phyloP scores from a whole-genome alignment of 805 yeast genomes.

The Clavispora asparagi region DNA sequence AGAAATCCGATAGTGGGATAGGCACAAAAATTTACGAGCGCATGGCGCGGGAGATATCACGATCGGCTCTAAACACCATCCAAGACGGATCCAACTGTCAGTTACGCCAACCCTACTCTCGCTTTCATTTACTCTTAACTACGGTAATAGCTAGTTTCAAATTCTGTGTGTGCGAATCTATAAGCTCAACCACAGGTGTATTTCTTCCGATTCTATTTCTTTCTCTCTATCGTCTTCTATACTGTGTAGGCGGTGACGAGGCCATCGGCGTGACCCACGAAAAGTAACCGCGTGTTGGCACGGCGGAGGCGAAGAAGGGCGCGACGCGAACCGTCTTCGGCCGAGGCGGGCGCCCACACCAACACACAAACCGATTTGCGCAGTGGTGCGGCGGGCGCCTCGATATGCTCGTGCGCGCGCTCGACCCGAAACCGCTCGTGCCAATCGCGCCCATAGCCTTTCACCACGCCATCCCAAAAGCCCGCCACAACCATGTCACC shows the following conservation, averaged over 20 bases:
- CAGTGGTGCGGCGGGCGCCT: background rate
- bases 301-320: background rate
- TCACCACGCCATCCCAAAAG: conserved; percentile 51
- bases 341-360: background rate
- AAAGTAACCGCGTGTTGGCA: conserved; percentile 23
- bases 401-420: background rate
- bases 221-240: background rate
- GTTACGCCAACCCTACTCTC: too few relatives aligned
- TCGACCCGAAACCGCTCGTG: background rate
- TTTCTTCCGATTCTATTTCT: too few relatives aligned
- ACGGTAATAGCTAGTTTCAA: too few relatives aligned
- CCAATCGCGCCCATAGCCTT: conserved; percentile 8
- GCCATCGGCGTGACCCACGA: conserved; percentile 55
- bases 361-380: background rate
- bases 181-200: too few relatives aligned
- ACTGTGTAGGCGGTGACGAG: conserved; percentile 30
- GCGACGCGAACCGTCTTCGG: background rate
- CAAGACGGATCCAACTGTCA: too few relatives aligned
- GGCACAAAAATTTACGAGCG: too few relatives aligned
- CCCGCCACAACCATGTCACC: conserved; percentile 24
- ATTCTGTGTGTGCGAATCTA: too few relatives aligned
- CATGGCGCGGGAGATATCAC: too few relatives aligned
- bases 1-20: too few relatives aligned
- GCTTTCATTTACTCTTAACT: too few relatives aligned
- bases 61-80: too few relatives aligned